Evolutionary conservation across 1,284 basidiomycete genomes (phyloP).

Genomic region (Puccinia novopanici): DNA sequence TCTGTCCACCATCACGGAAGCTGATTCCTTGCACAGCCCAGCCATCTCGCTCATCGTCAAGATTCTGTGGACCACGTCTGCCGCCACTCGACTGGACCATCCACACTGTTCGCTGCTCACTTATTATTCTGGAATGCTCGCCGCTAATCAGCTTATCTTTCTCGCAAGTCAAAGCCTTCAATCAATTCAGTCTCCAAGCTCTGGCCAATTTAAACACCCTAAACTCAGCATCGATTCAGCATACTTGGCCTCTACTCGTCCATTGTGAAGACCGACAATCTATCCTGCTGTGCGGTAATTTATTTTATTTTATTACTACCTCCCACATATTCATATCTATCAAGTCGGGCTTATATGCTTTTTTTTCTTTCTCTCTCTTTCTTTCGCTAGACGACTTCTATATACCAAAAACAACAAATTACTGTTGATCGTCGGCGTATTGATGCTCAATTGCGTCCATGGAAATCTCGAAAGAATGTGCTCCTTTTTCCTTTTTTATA

Average conservation of each 20-base stretch:
- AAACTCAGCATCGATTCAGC: neutral
- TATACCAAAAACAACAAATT: slow-evolving; percentile 8
- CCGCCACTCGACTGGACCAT: slow-evolving; percentile 12
- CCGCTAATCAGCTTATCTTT: too few species aligned
- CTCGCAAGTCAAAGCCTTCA: slow-evolving; percentile 6
- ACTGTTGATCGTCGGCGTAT: neutral
- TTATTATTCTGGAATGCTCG: too few species aligned
- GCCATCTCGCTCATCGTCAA: slow-evolving; percentile 6
- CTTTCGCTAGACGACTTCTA: neutral
- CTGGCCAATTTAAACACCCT: slow-evolving; percentile 14
- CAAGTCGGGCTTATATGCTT: too few species aligned
- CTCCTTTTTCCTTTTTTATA: too few species aligned
- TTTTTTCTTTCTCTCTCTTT: too few species aligned
- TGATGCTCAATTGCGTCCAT: slow-evolving; percentile 20
- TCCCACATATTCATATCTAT: too few species aligned
- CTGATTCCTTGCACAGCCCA: too few species aligned
- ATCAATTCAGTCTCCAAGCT: slow-evolving; percentile 27
- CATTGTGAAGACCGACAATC: slow-evolving; percentile 22
- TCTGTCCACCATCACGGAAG: too few species aligned
- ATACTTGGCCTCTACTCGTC: slow-evolving; percentile 20
- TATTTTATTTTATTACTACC: too few species aligned
- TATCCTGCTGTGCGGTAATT: slow-evolving; percentile 6
- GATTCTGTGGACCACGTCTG: slow-evolving; percentile 21
- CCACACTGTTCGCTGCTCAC: neutral
- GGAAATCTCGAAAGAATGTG: neutral